Percentiles rank a stretch among this genome's conserved stretches.
Conservation (phyloP, 2,329 filamentous ascomycete species). For the Fusarium sp. region DNA sequence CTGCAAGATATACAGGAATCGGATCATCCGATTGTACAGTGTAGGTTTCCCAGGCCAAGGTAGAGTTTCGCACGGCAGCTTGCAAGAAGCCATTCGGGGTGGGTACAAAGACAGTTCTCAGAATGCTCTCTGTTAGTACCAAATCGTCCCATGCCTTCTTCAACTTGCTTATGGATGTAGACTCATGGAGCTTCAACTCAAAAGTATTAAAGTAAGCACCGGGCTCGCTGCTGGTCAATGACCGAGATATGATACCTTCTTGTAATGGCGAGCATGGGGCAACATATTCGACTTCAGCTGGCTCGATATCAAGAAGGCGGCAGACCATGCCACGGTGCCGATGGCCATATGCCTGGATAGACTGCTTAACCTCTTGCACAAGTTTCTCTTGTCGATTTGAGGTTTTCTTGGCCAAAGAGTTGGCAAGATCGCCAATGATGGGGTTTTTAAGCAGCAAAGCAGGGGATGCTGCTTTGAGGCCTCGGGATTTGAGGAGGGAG, state of each 20-base stretch:
- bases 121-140: slow-evolving; percentile 65
- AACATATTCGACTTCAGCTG: slow-evolving; percentile 73
- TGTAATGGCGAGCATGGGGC: slow-evolving; percentile 88
- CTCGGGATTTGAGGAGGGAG: slow-evolving; percentile 69
- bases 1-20: slow-evolving; percentile 48
- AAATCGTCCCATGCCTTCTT: slow-evolving; percentile 67
- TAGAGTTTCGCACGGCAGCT: slow-evolving; percentile 63
- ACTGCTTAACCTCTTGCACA: slow-evolving; percentile 65
- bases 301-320: slow-evolving; percentile 60
- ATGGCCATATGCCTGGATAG: slow-evolving; percentile 72
- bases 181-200: slow-evolving; percentile 61
- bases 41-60: slow-evolving; percentile 58
- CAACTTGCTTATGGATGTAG: slow-evolving; percentile 60
- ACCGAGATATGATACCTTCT: slow-evolving; percentile 83
- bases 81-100: slow-evolving; percentile 83
- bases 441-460: slow-evolving; percentile 74
- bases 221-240: slow-evolving; percentile 62
- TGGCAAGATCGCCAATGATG: slow-evolving; percentile 59
- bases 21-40: slow-evolving; percentile 42
- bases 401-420: slow-evolving; percentile 44
- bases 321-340: slow-evolving; percentile 65
- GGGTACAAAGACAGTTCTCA: slow-evolving; percentile 78
- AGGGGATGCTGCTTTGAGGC: slow-evolving; percentile 69
- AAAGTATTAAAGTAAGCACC: slow-evolving; percentile 84
- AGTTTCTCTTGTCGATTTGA: slow-evolving; percentile 28